phyloP scores from a whole-genome alignment of 1,139 yeast genomes.

The Sugiyamaella neomexicana region DNA sequence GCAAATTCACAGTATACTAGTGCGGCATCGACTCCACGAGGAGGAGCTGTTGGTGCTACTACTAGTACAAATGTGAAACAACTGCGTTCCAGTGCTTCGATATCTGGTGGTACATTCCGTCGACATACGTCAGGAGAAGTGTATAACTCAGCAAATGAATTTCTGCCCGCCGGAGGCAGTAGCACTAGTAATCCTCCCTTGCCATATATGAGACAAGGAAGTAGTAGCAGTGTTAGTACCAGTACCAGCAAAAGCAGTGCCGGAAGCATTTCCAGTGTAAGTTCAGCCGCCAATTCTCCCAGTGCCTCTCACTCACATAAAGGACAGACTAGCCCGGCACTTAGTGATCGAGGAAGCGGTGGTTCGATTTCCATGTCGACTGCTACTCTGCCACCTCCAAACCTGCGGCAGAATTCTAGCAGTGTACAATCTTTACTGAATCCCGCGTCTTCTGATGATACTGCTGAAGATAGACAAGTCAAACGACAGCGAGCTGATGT shows the following conservation, averaged over 20 bases:
- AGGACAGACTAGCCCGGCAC: slow-evolving; percentile 11
- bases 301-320: slow-evolving; percentile 5
- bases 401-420: slow-evolving; percentile 19
- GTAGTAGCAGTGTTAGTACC: slow-evolving; percentile 15
- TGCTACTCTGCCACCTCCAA: slow-evolving; percentile 8
- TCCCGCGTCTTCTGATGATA: slow-evolving; percentile 24
- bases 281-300: slow-evolving; percentile 17
- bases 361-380: slow-evolving; percentile 5
- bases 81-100: neutral
- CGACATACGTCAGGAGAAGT: slow-evolving; percentile 35
- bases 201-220: slow-evolving; percentile 13
- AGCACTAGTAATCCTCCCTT: slow-evolving; percentile 12
- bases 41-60: neutral
- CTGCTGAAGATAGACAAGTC: slow-evolving; percentile 17
- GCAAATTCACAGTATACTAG: slow-evolving; percentile 8
- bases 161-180: slow-evolving; percentile 12
- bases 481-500: slow-evolving; percentile 17
- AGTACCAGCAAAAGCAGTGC: slow-evolving; percentile 15
- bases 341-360: slow-evolving; percentile 8
- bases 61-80: neutral
- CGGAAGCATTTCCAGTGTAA: slow-evolving; percentile 14
- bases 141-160: slow-evolving; percentile 8
- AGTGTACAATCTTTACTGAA: slow-evolving; percentile 32
- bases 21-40: slow-evolving; percentile 15
- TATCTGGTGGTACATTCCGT: slow-evolving; percentile 21